Percentiles rank a stretch among this genome's conserved stretches.
phyloP scores from a whole-genome alignment of 345 rosid species.

The Brassica cretica region DNA sequence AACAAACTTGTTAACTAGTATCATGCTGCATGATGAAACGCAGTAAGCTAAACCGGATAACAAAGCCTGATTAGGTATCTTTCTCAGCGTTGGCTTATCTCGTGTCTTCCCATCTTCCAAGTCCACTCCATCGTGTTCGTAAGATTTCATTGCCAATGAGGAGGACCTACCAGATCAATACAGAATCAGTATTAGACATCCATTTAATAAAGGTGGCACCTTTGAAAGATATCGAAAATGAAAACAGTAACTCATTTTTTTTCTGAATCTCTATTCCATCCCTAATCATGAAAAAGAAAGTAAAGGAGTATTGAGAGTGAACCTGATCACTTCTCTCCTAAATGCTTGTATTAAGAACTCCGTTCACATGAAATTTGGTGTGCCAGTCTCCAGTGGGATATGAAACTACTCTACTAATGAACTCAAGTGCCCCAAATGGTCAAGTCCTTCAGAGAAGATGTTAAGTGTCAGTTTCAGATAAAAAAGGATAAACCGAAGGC shows the following conservation, averaged over 20 bases:
- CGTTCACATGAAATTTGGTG: background rate
- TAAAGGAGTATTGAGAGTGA: background rate
- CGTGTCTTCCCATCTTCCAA: constrained; percentile 79
- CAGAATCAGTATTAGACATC: background rate
- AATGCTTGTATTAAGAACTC: background rate
- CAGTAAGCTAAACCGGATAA: constrained; percentile 90
- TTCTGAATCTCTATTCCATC: background rate
- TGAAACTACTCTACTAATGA: background rate
- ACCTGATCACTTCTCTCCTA: constrained; percentile 18
- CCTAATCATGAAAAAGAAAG: background rate
- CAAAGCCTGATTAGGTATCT: constrained; percentile 75
- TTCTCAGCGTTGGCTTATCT: constrained; percentile 54
- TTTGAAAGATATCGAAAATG: background rate
- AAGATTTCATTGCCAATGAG: constrained; percentile 53
- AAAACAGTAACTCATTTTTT: background rate
- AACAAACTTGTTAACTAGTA: constrained; percentile 87
- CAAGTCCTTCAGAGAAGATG: background rate
- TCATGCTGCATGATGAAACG: constrained; percentile 96
- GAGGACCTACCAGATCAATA: constrained; percentile 45
- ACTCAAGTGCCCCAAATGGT: constrained; percentile 4
- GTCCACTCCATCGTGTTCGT: constrained; percentile 64
- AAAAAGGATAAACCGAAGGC: background rate
- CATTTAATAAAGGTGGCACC: background rate
- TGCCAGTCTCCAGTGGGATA: constrained; percentile 4
- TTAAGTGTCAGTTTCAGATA: background rate